These are phyloP conservation scores for Lotmaria passim DNA, from an alignment of 208 protist species.

Conservation along the genomic window DNA sequence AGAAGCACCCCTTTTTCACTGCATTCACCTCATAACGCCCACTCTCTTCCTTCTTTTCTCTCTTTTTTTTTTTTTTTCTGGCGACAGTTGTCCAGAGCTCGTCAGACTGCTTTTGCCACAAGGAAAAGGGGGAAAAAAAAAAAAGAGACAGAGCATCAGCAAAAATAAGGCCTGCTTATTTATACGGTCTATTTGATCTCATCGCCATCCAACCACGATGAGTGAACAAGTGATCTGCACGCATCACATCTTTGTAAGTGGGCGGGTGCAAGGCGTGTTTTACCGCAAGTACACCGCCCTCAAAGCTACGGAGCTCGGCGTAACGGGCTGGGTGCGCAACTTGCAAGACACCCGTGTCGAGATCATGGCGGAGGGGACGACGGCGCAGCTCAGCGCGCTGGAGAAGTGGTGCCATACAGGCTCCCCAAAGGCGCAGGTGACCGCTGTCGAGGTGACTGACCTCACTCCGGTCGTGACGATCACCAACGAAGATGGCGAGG, in stretches of 20 bases:
- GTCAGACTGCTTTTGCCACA: no score
- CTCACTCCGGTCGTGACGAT: conserved; percentile 2
- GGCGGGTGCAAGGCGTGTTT: conserved; percentile 91
- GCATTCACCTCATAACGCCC: neutral
- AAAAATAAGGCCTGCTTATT: neutral
- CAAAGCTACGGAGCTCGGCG: conserved; percentile 40
- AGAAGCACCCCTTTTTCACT: no score
- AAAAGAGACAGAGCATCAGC: neutral
- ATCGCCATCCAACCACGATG: neutral
- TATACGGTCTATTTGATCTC: neutral
- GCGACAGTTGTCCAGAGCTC: no score
- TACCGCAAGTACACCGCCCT: conserved; percentile 84
- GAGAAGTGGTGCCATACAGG: conserved; percentile 80
- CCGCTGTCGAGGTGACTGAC: conserved; percentile 29
- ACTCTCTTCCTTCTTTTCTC: neutral
- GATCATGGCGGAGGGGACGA: conserved; percentile 70
- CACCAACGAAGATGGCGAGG: neutral
- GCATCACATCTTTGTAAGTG: conserved; percentile 72
- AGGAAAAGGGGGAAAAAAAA: neutral
- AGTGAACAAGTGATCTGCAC: conserved; percentile 1
- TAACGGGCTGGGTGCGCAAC: conserved; percentile 90
- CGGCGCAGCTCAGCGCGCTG: conserved; percentile 44
- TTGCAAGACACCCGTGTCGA: conserved; percentile 76
- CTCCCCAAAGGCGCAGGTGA: conserved; percentile 70
- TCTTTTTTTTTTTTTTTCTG: neutral